Base-by-base conservation (phyloP, 495 filamentous ascomycete genomes). In the Neurospora sp. region DNA sequence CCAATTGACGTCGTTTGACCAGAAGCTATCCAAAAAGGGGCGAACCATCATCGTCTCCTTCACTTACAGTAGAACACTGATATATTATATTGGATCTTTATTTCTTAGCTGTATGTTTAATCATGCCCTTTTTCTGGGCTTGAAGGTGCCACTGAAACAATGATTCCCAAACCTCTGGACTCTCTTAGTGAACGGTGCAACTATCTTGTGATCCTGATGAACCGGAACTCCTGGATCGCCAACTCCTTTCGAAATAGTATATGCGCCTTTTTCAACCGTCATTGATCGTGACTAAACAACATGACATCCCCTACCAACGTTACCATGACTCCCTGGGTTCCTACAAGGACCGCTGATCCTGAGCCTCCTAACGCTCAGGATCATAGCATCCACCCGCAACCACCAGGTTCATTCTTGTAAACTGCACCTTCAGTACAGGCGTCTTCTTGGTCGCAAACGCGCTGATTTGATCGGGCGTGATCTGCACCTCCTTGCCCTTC, bases 371-470 rank as follows among this genome's bases (percentile, higher is more conserved):
- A 71, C 77, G 80, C 72, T 84, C 83, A 2, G 84, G 82, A 27
- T 84, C 79, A 82, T 94, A 98, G 72, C 92, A 94, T 40, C 96
- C 93, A 40, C 90, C 94, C 12, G 94, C 94, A 70, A 99, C 82
- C 17, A 97, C 89, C 76, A 98, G 80, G 75, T 99, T 99, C 90
- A 95, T 96, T 70, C 91, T 86, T 3, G 96, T 98, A 79, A 97
- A 97, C 78, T 90, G 88, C 68, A 97, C 95, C 84, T 94, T 97
- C 80, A 96, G 91, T 8, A 99, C 92, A 3, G 96, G 94, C 31
- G 91, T 93, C 84, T 96, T 97, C 88, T 98, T 99, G 20, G 96
- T 98, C 0, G 93, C 90, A 77, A 97, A 98, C 4, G 92, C 94
- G 74, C 89, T 90, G 81, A 98, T 93, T 82, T 98, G 95, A 77